Evolutionary conservation across 805 yeast genomes (phyloP).

Genomic region (Aciculoconidium aculeatum): DNA sequence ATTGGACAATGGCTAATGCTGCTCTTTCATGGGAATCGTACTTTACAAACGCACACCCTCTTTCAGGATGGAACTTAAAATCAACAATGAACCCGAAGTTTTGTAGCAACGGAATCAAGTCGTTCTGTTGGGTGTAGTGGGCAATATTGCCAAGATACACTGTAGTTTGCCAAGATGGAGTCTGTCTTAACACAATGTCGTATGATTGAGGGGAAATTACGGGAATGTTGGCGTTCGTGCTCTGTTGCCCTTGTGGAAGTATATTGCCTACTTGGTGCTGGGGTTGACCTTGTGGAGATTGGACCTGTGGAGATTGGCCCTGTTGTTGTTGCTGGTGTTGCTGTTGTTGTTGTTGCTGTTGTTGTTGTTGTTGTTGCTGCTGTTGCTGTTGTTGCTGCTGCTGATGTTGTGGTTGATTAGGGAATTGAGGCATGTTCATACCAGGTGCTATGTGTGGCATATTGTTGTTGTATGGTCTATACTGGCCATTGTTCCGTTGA

Average conservation of each 20-base stretch:
- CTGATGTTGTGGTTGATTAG: constrained; percentile 2
- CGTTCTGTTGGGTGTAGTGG: constrained; percentile 67
- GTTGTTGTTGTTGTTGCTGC: constrained; percentile 4
- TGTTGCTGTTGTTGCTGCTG: constrained; percentile 6
- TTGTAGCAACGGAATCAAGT: constrained; percentile 66
- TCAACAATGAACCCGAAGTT: constrained; percentile 80
- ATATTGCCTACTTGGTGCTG: neutral
- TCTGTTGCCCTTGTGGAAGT: constrained; percentile 2
- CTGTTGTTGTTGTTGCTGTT: constrained; percentile 4
- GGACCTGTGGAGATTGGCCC: neutral
- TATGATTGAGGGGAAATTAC: constrained; percentile 51
- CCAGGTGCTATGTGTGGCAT: constrained; percentile 8
- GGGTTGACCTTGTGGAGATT: constrained; percentile 3
- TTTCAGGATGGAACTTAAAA: constrained; percentile 72
- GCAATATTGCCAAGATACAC: constrained; percentile 85
- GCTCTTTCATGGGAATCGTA: constrained; percentile 86
- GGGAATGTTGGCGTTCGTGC: constrained; percentile 14
- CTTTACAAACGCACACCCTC: constrained; percentile 84
- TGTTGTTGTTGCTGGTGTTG: constrained; percentile 7
- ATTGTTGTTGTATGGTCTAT: constrained; percentile 12
- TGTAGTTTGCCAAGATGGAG: constrained; percentile 81
- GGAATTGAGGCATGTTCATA: constrained; percentile 1
- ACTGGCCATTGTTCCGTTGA: constrained; percentile 6
- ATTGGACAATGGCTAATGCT: constrained; percentile 78
- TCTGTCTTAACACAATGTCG: constrained; percentile 67